phyloP scores from a whole-genome alignment of 2,329 filamentous ascomycete species.

The Colletotrichum sp. region DNA sequence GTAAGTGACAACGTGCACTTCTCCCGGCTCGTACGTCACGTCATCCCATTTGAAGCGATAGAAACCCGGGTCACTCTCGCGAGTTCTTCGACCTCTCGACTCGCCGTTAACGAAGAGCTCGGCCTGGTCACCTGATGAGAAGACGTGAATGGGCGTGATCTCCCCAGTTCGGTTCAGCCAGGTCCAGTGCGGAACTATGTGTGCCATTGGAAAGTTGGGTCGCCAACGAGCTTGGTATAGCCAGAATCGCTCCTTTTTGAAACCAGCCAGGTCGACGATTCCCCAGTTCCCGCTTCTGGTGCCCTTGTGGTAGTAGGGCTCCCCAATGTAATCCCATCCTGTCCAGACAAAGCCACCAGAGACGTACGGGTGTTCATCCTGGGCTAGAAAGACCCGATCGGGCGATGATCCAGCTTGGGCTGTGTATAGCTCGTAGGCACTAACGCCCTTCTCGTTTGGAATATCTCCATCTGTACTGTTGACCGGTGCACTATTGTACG shows the following conservation, averaged over 20 bases:
- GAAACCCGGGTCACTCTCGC: background rate
- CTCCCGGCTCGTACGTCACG: background rate
- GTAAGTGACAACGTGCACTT: background rate
- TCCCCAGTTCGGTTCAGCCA: background rate
- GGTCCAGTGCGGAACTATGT: background rate
- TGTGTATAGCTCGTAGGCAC: constrained; percentile 56
- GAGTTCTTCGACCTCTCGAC: background rate
- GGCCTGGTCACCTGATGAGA: background rate
- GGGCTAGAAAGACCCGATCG: constrained; percentile 55
- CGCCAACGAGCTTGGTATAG: constrained; percentile 27
- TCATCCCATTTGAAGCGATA: background rate
- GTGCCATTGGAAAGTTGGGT: background rate
- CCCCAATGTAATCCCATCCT: constrained; percentile 54
- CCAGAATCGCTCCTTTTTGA: constrained; percentile 57
- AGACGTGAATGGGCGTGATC: background rate
- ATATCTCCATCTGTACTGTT: constrained; percentile 26
- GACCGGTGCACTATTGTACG: constrained; percentile 38
- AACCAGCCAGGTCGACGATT: constrained; percentile 61
- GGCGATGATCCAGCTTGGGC: constrained; percentile 50
- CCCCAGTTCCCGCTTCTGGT: constrained; percentile 59
- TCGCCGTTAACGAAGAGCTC: background rate
- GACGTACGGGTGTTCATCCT: constrained; percentile 53
- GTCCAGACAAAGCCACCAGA: constrained; percentile 60
- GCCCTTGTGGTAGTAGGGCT: constrained; percentile 51
- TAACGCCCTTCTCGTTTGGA: constrained; percentile 42